These are phyloP conservation scores for Dothideomycetes sp. DNA, from an alignment of 2,329 filamentous ascomycete species.

Conservation along the genomic window DNA sequence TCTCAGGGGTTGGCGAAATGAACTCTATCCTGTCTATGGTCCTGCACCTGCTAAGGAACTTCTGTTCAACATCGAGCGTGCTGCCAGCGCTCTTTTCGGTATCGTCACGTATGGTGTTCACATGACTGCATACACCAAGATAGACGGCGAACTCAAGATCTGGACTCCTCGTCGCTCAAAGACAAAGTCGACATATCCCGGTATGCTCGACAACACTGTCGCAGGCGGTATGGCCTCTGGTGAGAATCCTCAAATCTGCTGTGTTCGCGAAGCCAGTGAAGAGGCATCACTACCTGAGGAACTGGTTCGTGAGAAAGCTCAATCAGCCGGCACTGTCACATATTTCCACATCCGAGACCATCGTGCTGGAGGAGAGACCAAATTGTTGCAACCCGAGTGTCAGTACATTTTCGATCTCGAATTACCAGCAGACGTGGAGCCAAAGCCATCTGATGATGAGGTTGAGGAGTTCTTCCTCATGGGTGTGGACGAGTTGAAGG, in stretches of 20 bases:
- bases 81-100: conserved; percentile 64
- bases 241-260: conserved; percentile 69
- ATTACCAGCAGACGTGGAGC: conserved; percentile 57
- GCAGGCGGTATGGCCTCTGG: conserved; percentile 76
- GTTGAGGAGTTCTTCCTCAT: conserved; percentile 76
- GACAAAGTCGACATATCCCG: conserved; percentile 75
- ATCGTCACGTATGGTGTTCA: conserved; percentile 69
- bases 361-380: conserved; percentile 68
- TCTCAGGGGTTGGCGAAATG: conserved; percentile 69
- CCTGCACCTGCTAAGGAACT: conserved; percentile 47
- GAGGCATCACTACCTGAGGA: conserved; percentile 72
- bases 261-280: conserved; percentile 79
- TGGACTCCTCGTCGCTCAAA: conserved; percentile 75
- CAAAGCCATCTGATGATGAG: conserved; percentile 76
- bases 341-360: conserved; percentile 76
- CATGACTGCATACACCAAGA: conserved; percentile 61
- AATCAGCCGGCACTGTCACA: conserved; percentile 60
- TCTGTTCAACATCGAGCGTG: conserved; percentile 68
- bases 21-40: conserved; percentile 69
- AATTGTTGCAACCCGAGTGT: conserved; percentile 78
- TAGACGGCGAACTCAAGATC: conserved; percentile 55
- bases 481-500: conserved; percentile 65
- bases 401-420: conserved; percentile 89
- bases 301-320: conserved; percentile 53
- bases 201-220: conserved; percentile 93